Evolutionary conservation across 345 rosid species (phyloP).

Genomic region (Balakata baccata): DNA sequence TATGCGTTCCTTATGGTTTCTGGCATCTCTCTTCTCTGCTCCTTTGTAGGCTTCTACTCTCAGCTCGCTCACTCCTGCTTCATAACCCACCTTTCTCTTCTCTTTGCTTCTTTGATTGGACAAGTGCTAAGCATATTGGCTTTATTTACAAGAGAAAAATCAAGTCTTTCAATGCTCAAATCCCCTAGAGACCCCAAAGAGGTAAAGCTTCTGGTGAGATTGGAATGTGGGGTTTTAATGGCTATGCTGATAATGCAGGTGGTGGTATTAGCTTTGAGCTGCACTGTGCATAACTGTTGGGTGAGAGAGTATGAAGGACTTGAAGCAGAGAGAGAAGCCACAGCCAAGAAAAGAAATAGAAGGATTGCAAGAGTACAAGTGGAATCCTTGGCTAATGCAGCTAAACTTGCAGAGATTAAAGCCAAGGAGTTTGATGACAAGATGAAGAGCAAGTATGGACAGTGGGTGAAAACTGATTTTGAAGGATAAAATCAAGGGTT

Average conservation of each 20-base stretch:
- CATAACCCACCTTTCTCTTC: slow-evolving; percentile 48
- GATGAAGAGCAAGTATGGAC: slow-evolving; percentile 43
- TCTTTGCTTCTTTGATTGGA: slow-evolving; percentile 43
- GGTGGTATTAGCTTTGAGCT: slow-evolving; percentile 45
- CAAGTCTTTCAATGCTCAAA: slow-evolving; percentile 47
- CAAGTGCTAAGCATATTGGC: slow-evolving; percentile 38
- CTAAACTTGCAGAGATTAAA: slow-evolving; percentile 37
- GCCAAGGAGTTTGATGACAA: slow-evolving; percentile 45
- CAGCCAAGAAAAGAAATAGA: slow-evolving; percentile 41
- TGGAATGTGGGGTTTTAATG: slow-evolving; percentile 60
- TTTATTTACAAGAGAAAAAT: slow-evolving; percentile 44
- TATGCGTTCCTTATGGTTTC: slow-evolving; percentile 46
- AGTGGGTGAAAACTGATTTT: slow-evolving; percentile 55
- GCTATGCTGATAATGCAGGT: slow-evolving; percentile 48
- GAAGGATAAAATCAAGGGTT: slow-evolving; percentile 36
- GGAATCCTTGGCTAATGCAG: slow-evolving; percentile 45
- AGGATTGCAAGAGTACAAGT: slow-evolving; percentile 48
- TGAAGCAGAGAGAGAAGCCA: slow-evolving; percentile 45
- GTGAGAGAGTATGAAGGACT: slow-evolving; percentile 50
- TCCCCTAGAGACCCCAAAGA: slow-evolving; percentile 49
- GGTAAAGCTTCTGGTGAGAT: slow-evolving; percentile 57
- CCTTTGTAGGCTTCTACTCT: slow-evolving; percentile 49
- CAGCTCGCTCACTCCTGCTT: slow-evolving; percentile 43
- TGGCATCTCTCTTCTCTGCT: slow-evolving; percentile 43
- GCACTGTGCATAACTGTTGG: slow-evolving; percentile 47